These are phyloP conservation scores for Primulina tabacum DNA, from an alignment of 257 asterid genomes.

Conservation along the genomic window DNA sequence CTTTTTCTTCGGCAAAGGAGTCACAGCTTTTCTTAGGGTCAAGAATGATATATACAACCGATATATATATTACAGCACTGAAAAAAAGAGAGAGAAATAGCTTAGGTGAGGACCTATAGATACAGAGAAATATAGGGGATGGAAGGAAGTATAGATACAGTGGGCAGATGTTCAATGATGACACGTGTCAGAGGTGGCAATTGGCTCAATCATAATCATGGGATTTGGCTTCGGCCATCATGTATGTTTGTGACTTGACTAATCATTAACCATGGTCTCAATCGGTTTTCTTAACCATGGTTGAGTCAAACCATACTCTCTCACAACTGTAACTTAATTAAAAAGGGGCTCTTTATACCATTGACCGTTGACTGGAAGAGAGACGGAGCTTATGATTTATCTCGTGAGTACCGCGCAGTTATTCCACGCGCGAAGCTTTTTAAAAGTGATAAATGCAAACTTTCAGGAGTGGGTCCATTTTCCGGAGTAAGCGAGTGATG, in stretches of 20 bases:
- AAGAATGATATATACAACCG: slow-evolving; percentile 32
- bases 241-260: slow-evolving; percentile 6
- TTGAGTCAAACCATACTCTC: slow-evolving; percentile 35
- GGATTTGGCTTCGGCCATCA: slow-evolving; percentile 44
- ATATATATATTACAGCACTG: slow-evolving; percentile 35
- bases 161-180: slow-evolving; percentile 82
- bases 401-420: slow-evolving; percentile 37
- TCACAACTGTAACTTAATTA: slow-evolving; percentile 37
- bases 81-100: not conserved
- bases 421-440: slow-evolving; percentile 19
- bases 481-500: slow-evolving; percentile 49
- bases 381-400: slow-evolving; percentile 23
- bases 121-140: not conserved
- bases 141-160: slow-evolving; percentile 19
- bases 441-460: not conserved
- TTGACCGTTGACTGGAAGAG: slow-evolving; percentile 44
- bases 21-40: slow-evolving; percentile 53
- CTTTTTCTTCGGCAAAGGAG: slow-evolving; percentile 48
- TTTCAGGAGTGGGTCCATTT: slow-evolving; percentile 27
- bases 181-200: slow-evolving; percentile 71
- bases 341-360: slow-evolving; percentile 30
- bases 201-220: slow-evolving; percentile 84
- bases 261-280: not conserved
- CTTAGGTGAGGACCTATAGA: not conserved
- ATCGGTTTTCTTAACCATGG: too few species aligned